These are phyloP conservation scores for Teratosphaeria gauchensis DNA, from an alignment of 2,329 filamentous ascomycete species.

Conservation along the genomic window DNA sequence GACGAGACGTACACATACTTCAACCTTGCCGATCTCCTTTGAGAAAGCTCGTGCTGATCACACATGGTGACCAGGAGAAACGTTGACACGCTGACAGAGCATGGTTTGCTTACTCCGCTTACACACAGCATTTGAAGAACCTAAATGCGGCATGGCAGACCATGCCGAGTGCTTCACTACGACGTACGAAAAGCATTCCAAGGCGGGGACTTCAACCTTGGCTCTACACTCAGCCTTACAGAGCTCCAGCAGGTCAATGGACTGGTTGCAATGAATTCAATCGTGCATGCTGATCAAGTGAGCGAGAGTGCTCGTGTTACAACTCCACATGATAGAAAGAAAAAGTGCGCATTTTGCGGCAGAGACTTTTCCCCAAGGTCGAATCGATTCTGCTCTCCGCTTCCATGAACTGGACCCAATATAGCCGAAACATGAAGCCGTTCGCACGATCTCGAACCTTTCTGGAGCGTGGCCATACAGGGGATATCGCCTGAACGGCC, in stretches of 20 bases:
- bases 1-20: background rate
- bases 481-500: too few relatives aligned
- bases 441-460: too few relatives aligned
- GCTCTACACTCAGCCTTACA: background rate
- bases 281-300: background rate
- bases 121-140: background rate
- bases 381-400: background rate
- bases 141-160: background rate
- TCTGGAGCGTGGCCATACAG: too few relatives aligned
- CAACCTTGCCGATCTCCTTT: background rate
- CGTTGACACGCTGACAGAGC: background rate
- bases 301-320: background rate
- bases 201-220: too few relatives aligned
- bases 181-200: background rate
- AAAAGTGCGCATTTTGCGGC: background rate
- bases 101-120: background rate
- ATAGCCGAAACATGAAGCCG: too few relatives aligned
- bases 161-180: background rate
- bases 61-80: background rate
- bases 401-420: background rate
- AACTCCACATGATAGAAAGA: background rate
- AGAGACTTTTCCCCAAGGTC: background rate
- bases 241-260: background rate
- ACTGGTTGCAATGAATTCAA: background rate
- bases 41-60: background rate